A percentile compares a stretch with the other conserved stretches of the same genome.
Conservation (phyloP, 257 asterid species). For the Plantago major region DNA sequence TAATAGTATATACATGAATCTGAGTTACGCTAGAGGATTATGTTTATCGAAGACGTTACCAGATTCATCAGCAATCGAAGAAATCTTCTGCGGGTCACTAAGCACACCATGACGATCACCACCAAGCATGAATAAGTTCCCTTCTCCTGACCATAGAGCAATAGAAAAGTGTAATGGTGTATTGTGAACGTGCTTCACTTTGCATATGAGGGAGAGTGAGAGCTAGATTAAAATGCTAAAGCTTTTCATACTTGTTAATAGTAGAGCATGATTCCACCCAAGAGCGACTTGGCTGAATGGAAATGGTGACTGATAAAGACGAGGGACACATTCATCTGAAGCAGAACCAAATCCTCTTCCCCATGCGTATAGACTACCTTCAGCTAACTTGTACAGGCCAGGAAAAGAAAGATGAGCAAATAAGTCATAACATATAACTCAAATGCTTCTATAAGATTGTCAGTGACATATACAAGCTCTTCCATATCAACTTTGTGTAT, state of each 20-base stretch:
- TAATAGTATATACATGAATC: too few species aligned
- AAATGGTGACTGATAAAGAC: slow-evolving; percentile 21
- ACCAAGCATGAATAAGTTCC: slow-evolving; percentile 67
- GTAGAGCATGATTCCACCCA: slow-evolving; percentile 90
- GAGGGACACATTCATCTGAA: slow-evolving; percentile 44
- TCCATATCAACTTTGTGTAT: background rate
- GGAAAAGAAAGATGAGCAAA: slow-evolving; percentile 10
- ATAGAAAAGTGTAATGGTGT: background rate
- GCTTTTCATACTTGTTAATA: slow-evolving; percentile 58
- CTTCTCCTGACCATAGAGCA: slow-evolving; percentile 39
- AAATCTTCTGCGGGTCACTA: slow-evolving; percentile 31
- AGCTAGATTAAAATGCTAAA: slow-evolving; percentile 5
- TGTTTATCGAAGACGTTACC: slow-evolving; percentile 23
- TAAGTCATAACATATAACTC: slow-evolving; percentile 13
- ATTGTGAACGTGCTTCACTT: background rate
- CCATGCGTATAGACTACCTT: slow-evolving; percentile 67
- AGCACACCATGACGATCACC: slow-evolving; percentile 68
- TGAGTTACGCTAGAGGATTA: too few species aligned
- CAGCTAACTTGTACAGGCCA: slow-evolving; percentile 30
- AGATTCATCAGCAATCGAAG: slow-evolving; percentile 19
- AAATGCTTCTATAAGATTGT: slow-evolving; percentile 10
- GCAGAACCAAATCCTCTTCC: slow-evolving; percentile 74
- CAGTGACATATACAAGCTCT: slow-evolving; percentile 1
- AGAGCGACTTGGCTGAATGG: slow-evolving; percentile 48
- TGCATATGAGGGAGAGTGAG: background rate